Evolutionary conservation across 805 yeast species (phyloP).

Genomic region (Cephaloascus albidus): DNA sequence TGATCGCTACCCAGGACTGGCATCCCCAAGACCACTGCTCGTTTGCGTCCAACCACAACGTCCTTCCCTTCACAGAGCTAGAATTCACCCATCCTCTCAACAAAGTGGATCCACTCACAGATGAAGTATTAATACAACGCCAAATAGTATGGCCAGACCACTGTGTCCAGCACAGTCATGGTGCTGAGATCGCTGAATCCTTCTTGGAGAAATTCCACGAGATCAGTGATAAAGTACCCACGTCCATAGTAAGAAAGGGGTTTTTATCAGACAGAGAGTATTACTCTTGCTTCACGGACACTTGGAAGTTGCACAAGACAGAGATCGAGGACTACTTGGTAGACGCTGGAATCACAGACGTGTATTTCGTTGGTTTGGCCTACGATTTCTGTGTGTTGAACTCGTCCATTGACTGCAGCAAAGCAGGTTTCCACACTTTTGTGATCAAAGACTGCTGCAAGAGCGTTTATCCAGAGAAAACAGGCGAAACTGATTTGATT

Average conservation of each 20-base stretch:
- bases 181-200: constrained; percentile 51
- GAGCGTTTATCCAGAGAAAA: constrained; percentile 42
- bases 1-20: constrained; percentile 81
- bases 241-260: constrained; percentile 58
- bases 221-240: constrained; percentile 25
- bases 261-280: constrained; percentile 64
- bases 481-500: constrained; percentile 18
- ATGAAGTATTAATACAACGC: constrained; percentile 13
- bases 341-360: constrained; percentile 41
- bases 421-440: constrained; percentile 51
- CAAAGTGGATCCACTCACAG: constrained; percentile 14
- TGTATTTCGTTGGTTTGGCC: constrained; percentile 75
- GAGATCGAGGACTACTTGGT: constrained; percentile 45
- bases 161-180: constrained; percentile 66
- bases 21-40: constrained; percentile 76
- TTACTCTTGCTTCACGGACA: constrained; percentile 80
- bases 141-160: constrained; percentile 86
- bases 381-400: constrained; percentile 78
- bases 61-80: constrained; percentile 40
- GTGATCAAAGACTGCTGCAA: constrained; percentile 50
- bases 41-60: constrained; percentile 63
- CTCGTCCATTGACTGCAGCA: constrained; percentile 63
- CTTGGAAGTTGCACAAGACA: constrained; percentile 66
- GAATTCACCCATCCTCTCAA: constrained; percentile 41
- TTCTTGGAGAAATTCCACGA: constrained; percentile 26